These are phyloP conservation scores for Magnaporthales sp. DNA, from an alignment of 2,329 filamentous ascomycete species.

Conservation along the genomic window DNA sequence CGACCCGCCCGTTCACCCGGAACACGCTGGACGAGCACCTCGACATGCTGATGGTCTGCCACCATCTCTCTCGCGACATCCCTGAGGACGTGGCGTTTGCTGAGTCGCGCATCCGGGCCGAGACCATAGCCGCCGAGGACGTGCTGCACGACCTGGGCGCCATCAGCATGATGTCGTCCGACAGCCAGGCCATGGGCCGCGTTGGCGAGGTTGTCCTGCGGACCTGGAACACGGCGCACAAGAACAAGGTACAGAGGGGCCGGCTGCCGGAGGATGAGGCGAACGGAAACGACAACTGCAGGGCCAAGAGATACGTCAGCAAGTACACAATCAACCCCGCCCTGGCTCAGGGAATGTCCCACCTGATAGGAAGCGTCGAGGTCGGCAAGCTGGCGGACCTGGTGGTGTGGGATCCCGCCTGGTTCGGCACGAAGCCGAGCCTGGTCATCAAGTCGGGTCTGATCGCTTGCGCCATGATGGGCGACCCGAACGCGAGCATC, in stretches of 20 bases:
- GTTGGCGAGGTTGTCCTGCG: conserved; percentile 88
- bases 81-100: conserved; percentile 94
- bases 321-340: conserved; percentile 97
- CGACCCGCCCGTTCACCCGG: conserved; percentile 78
- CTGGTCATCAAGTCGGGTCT: conserved; percentile 81
- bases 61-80: conserved; percentile 86
- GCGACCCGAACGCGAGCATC: conserved; percentile 75
- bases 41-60: conserved; percentile 98
- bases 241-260: conserved; percentile 86
- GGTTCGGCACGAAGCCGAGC: conserved; percentile 80
- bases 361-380: conserved; percentile 80
- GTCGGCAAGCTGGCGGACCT: conserved; percentile 85
- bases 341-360: conserved; percentile 80
- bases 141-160: conserved; percentile 91
- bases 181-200: conserved; percentile 94
- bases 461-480: conserved; percentile 78
- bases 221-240: conserved; percentile 96
- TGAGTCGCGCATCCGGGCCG: conserved; percentile 85
- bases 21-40: conserved; percentile 96
- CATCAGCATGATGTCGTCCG: conserved; percentile 95
- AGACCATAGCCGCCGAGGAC: conserved; percentile 95
- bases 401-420: conserved; percentile 75
- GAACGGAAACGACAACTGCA: conserved; percentile 77
- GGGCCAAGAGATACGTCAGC: conserved; percentile 85
- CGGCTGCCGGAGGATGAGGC: conserved; percentile 67